Evolutionary conservation across 345 rosid genomes (phyloP), one percentile per base, ranked within the genome.

Genomic region (Brassica nigra): DNA sequence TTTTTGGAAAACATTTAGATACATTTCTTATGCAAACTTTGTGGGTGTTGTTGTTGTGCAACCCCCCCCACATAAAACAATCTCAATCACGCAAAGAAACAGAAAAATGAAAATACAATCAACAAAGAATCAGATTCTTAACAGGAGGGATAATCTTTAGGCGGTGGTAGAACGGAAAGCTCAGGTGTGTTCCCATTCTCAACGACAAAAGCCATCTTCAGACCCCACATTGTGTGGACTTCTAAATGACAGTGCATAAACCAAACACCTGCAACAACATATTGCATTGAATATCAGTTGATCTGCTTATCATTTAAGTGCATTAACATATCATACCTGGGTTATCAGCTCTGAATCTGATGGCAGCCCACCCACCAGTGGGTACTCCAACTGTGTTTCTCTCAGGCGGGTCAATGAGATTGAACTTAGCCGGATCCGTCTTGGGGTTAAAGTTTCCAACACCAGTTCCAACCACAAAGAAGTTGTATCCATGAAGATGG

Each of bases 381-480:
- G 96, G 96, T 28, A 91, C 88, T 77, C 96, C 96, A 55, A 89
- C 77, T 0, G 97, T 91, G 71, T 91, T 91, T 71, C 97, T 87
- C 82, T 91, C 97, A 0, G 88, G 91, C 15, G 97, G 97, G 74
- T 91, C 93, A 44, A 89, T 84, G 23, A 91, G 86, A 78, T 91
- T 91, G 52, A 80, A 86, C 47, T 84, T 82, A 64, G 85, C 81
- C 0, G 83, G 85, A 58, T 84, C 85, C 33, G 7, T 82, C 58
- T 78, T 68, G 6, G 86, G 82, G 71, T 88, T 85, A 61, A 85
- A 88, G 75, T 88, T 90, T 49, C 91, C 92, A 31, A 88, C 76
- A 27, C 92, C 94, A 31, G 86, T 87, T 23, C 89, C 92, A 34
- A 88, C 78, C 1, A 88, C 82, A 33, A 86, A 90, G 78, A 90